Evolutionary conservation across 2,329 filamentous ascomycete species (phyloP), one percentile per base, ranked within the genome.

Genomic region (Neopestalotiopsis sp.): DNA sequence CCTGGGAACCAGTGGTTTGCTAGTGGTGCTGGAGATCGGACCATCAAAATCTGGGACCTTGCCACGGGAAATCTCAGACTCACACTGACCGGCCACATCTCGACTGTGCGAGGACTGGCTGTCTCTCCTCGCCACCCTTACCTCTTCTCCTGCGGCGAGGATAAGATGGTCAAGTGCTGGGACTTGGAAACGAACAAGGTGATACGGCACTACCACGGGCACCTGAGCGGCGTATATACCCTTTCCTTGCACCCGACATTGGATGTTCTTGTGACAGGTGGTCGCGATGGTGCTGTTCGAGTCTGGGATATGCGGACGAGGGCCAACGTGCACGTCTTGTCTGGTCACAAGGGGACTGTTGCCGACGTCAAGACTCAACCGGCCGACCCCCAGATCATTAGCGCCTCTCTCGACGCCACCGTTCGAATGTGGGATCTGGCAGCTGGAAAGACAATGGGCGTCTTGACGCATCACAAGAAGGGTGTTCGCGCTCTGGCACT

Each of bases 151-250:
- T 99, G 96, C 77, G 97, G 94, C 69, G 96, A 99, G 81, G 96
- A 99, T 80, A 99, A 99, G 85, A 98, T 98, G 95, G 96, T 99
- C 71, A 99, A 99, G 82, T 99, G 96, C 83, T 99, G 96, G 96
- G 96, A 99, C 83, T 84, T 99, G 73, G 96, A 99, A 81, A 98
- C 95, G n/a, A 99, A 99, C 84, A 98, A 98, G 81, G 96, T 99
- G 70, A 98, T 98, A 77, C 90, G 95, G 52, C 94, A 98, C 81
- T 99, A 98, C 80, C 96, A 99, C 79, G 97, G 97, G 20, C 96
- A 99, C 82, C 84, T 99, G 28, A 97, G 94, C 75, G 96, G 96
- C 72, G 96, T 99, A 4, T 99, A 99, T 82, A 95, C 95, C 0
- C 85, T 99, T 5, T 89, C 93, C 2, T 84, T 99, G n/a, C 96